Evolutionary conservation across 306 rosid genomes (phyloP).

Genomic region (Pyrus pyrifolia): DNA sequence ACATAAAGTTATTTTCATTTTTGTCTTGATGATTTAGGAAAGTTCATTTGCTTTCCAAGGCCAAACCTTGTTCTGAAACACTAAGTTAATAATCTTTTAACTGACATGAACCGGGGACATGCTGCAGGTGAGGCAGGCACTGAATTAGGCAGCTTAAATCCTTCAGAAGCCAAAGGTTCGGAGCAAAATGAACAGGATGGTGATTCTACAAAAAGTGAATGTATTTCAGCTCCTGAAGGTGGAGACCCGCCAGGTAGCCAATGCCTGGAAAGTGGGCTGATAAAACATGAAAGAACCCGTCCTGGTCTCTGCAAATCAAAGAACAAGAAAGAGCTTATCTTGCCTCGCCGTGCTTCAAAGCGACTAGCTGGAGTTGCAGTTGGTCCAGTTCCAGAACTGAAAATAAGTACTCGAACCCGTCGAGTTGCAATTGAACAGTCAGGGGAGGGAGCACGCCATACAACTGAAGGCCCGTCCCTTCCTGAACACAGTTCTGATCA

Average conservation of each 20-base stretch:
- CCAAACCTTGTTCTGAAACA: conserved; percentile 3
- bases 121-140: conserved; percentile 18
- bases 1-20: not conserved
- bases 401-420: conserved; percentile 32
- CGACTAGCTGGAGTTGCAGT: conserved; percentile 78
- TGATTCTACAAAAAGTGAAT: conserved; percentile 21
- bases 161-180: conserved; percentile 9
- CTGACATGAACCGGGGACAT: conserved; percentile 9
- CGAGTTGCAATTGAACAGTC: conserved; percentile 32
- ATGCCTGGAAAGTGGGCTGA: conserved; percentile 20
- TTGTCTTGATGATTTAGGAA: not conserved
- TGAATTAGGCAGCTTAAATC: conserved; percentile 24
- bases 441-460: conserved; percentile 13
- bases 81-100: conserved; percentile 17
- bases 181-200: conserved; percentile 30
- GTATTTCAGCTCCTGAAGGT: conserved; percentile 17
- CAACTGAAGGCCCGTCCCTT: conserved; percentile 20
- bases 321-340: conserved; percentile 34
- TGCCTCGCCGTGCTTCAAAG: conserved; percentile 81
- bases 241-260: conserved; percentile 14
- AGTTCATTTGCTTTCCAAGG: not conserved
- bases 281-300: conserved; percentile 21
- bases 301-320: conserved; percentile 21
- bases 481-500: conserved; percentile 16
- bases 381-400: conserved; percentile 52